Evolutionary conservation across 2,329 filamentous ascomycete species (phyloP).

Genomic region (Mycosphaerella arachidis): DNA sequence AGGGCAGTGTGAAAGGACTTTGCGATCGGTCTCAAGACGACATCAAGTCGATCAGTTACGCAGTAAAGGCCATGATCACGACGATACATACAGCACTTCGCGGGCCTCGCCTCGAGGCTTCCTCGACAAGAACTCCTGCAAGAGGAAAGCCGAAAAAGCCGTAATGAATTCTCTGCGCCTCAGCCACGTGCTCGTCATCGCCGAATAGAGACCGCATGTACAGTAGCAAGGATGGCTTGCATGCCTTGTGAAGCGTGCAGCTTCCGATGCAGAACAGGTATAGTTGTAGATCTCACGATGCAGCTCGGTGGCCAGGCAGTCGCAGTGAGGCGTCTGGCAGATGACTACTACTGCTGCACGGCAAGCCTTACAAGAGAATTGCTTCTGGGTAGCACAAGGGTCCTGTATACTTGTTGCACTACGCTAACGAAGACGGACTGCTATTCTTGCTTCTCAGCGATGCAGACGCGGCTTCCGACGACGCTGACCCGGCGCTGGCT

Average conservation of each 20-base stretch:
- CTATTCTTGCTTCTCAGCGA: not conserved
- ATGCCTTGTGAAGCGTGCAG: not conserved
- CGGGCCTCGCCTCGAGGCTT: slow-evolving; percentile 4
- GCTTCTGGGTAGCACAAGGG: not conserved
- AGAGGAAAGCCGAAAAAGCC: not conserved
- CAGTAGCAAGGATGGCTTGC: not conserved
- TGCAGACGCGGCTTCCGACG: not conserved
- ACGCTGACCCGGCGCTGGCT: not conserved
- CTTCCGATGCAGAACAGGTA: not conserved
- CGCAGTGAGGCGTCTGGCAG: not conserved
- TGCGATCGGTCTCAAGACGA: not conserved
- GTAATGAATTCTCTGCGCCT: not conserved
- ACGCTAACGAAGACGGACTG: not conserved
- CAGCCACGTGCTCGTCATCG: slow-evolving; percentile 8
- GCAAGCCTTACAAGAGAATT: not conserved
- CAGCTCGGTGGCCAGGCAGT: not conserved
- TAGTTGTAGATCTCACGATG: not conserved
- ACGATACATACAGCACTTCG: not conserved
- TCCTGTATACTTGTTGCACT: not conserved
- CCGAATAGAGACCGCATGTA: slow-evolving; percentile 5
- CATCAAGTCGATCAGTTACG: not conserved
- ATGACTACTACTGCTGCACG: not conserved
- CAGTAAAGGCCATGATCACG: not conserved
- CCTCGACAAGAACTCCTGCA: not conserved
- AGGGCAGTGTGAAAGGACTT: not conserved